phyloP scores from a whole-genome alignment of 257 asterid species.

The Ocimum tenuiflorum region DNA sequence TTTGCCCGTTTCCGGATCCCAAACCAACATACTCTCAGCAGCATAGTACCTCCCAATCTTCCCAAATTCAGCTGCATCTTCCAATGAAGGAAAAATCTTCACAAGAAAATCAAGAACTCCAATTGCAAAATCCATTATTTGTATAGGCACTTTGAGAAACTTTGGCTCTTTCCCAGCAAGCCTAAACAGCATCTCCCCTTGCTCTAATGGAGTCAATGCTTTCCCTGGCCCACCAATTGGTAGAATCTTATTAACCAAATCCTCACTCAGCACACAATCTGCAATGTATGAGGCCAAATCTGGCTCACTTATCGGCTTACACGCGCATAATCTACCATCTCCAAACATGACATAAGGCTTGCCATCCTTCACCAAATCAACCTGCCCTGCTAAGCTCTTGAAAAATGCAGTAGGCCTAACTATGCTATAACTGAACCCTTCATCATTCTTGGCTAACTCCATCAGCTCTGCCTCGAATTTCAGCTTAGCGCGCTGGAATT shows the following conservation, averaged over 20 bases:
- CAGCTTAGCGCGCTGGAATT: conserved; percentile 86
- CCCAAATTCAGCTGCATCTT: conserved; percentile 90
- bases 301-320: conserved; percentile 90
- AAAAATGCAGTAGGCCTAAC: conserved; percentile 97
- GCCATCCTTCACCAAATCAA: conserved; percentile 83
- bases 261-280: conserved; percentile 63
- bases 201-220: conserved; percentile 89
- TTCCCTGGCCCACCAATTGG: conserved; percentile 90
- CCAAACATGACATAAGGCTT: conserved; percentile 99
- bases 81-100: conserved; percentile 69
- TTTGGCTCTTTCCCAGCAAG: conserved; percentile 65
- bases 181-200: conserved; percentile 82
- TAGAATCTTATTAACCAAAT: conserved; percentile 47
- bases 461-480: conserved; percentile 71
- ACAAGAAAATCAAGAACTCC: conserved; percentile 73
- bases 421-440: conserved; percentile 59
- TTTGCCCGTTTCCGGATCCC: conserved; percentile 64
- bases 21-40: conserved; percentile 83
- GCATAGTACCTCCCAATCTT: conserved; percentile 97
- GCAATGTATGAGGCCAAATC: conserved; percentile 74
- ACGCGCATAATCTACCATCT: conserved; percentile 80
- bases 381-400: conserved; percentile 96
- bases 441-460: conserved; percentile 41
- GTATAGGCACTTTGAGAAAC: conserved; percentile 79
- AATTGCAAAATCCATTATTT: conserved; percentile 84